These are phyloP conservation scores for Candida odintsovae DNA, from an alignment of 805 yeast species.

Conservation along the genomic window DNA sequence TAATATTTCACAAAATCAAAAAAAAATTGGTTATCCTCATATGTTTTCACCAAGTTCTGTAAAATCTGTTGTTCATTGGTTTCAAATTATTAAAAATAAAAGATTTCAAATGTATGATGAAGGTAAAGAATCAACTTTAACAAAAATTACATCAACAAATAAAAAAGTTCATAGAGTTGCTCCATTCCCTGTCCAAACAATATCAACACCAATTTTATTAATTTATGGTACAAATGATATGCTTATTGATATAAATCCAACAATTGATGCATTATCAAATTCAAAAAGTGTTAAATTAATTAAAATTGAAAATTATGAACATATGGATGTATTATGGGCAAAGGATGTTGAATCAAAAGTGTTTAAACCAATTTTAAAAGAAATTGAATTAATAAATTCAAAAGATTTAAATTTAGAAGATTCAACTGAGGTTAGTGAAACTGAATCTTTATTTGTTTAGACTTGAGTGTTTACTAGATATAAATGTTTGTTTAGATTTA, in stretches of 20 bases:
- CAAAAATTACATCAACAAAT: slow-evolving; percentile 1
- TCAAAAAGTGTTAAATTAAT: slow-evolving; percentile 25
- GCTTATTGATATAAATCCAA: slow-evolving; percentile 62
- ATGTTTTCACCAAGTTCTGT: slow-evolving; percentile 78
- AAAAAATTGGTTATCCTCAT: slow-evolving; percentile 68
- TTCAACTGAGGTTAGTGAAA: not conserved
- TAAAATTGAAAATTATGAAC: slow-evolving; percentile 60
- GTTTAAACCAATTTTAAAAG: slow-evolving; percentile 40
- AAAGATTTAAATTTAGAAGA: not conserved
- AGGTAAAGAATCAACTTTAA: slow-evolving; percentile 12
- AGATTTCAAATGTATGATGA: slow-evolving; percentile 79
- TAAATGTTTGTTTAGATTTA: too few species aligned
- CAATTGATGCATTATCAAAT: slow-evolving; percentile 48
- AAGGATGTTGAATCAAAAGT: slow-evolving; percentile 41
- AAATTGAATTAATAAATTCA: slow-evolving; percentile 28
- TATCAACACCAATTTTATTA: slow-evolving; percentile 54
- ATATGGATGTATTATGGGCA: slow-evolving; percentile 80
- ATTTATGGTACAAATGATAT: slow-evolving; percentile 69
- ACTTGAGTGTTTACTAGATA: too few species aligned
- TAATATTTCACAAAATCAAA: slow-evolving; percentile 64
- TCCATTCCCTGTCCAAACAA: slow-evolving; percentile 49
- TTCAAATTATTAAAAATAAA: slow-evolving; percentile 64
- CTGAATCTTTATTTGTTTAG: not conserved
- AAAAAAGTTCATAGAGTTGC: slow-evolving; percentile 32
- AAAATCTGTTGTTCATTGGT: slow-evolving; percentile 80